Evolutionary conservation across 208 protist genomes (phyloP).

Genomic region (Wallacemonas sp.): DNA sequence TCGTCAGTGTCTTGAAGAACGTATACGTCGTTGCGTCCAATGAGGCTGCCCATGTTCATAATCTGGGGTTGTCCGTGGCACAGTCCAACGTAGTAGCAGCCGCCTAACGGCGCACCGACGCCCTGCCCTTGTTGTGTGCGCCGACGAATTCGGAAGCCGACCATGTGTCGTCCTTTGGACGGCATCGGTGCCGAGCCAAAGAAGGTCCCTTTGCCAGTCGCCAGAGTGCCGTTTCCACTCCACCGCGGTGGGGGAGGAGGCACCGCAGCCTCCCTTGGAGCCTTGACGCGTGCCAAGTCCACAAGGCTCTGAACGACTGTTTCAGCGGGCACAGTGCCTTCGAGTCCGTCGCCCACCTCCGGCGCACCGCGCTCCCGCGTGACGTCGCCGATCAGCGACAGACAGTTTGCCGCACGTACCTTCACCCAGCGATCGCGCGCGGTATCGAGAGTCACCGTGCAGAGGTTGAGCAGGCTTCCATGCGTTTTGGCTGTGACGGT

Average conservation of each 20-base stretch:
- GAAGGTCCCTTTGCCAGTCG: constrained; percentile 75
- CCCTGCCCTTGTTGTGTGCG: constrained; percentile 57
- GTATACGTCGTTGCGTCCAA: constrained; percentile 74
- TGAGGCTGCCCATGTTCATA: constrained; percentile 67
- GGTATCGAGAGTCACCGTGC: constrained; percentile 47
- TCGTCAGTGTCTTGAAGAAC: constrained; percentile 89
- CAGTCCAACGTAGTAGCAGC: constrained; percentile 89
- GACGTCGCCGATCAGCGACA: constrained; percentile 46
- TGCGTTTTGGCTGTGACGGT: constrained; percentile 63
- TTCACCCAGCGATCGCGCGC: constrained; percentile 66
- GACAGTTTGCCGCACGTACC: constrained; percentile 62
- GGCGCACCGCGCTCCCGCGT: constrained; percentile 56
- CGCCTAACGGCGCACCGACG: constrained; percentile 69
- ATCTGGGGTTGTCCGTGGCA: constrained; percentile 67
- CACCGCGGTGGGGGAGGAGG: constrained; percentile 51
- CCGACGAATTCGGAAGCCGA: constrained; percentile 84
- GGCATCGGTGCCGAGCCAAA: constrained; percentile 67
- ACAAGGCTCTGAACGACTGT: constrained; percentile 42
- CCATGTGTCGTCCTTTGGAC: constrained; percentile 54
- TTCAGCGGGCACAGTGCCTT: constrained; percentile 12
- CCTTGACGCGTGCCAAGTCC: constrained; percentile 49
- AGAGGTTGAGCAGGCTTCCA: constrained; percentile 69
- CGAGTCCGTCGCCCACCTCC: constrained; percentile 29
- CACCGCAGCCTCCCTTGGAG: constrained; percentile 25
- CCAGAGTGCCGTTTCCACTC: constrained; percentile 46